Conservation (phyloP, 1,284 basidiomycete species). For the Heterobasidion occidentale region DNA sequence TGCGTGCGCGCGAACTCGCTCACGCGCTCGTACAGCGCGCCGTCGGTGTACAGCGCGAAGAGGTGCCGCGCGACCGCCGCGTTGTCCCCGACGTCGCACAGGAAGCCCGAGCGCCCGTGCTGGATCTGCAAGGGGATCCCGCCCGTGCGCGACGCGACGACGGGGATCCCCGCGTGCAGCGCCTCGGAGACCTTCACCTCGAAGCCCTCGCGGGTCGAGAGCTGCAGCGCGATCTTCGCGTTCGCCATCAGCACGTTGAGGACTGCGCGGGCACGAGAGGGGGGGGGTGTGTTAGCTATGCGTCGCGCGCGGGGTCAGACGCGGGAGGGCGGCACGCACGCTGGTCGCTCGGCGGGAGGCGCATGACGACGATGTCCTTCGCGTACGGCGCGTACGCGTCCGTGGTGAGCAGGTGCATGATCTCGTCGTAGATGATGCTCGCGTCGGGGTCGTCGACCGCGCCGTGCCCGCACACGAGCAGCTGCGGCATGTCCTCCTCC, state of each 20-base stretch:
- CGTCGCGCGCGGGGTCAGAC: neutral
- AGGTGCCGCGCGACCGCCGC: conserved; percentile 65
- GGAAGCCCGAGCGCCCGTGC: conserved; percentile 76
- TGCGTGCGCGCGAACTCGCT: conserved; percentile 64
- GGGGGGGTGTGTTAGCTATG: too few relatives aligned
- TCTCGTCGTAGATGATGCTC: conserved; percentile 79
- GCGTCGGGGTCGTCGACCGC: conserved; percentile 83
- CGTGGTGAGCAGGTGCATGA: conserved; percentile 48
- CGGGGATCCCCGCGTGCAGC: conserved; percentile 75
- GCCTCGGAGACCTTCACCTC: conserved; percentile 92
- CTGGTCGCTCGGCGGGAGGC: conserved; percentile 74
- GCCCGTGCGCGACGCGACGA: conserved; percentile 75
- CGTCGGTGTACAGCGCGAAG: conserved; percentile 68
- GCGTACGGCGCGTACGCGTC: conserved; percentile 45
- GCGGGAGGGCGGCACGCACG: conserved; percentile 34
- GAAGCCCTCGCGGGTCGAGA: conserved; percentile 82
- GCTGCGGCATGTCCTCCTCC: conserved; percentile 61
- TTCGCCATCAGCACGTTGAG: conserved; percentile 74
- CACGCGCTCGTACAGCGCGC: conserved; percentile 52
- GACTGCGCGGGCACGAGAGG: conserved; percentile 30
- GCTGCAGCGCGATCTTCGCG: conserved; percentile 67
- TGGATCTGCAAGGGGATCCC: conserved; percentile 86
- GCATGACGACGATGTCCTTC: conserved; percentile 71
- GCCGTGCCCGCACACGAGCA: conserved; percentile 82
- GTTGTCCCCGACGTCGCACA: conserved; percentile 69